phyloP scores from a whole-genome alignment of 2,329 filamentous ascomycete species.

The Cercospora nicotianae region DNA sequence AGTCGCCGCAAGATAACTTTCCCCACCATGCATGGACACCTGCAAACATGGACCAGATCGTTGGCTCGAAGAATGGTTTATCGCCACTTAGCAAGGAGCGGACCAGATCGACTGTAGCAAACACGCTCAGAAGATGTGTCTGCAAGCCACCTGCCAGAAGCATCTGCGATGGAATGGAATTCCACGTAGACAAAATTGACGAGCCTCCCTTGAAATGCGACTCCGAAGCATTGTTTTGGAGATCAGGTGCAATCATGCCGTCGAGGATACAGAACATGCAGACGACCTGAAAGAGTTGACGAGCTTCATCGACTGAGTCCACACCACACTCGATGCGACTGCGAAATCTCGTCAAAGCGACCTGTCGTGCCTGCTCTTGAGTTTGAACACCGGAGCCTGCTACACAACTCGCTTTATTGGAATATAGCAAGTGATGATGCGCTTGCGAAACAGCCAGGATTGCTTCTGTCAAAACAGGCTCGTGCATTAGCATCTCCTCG shows the following conservation, averaged over 20 bases:
- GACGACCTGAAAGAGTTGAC: slow-evolving; percentile 6
- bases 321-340: slow-evolving; percentile 9
- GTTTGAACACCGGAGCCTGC: neutral
- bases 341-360: slow-evolving; percentile 12
- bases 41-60: slow-evolving; percentile 16
- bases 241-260: slow-evolving; percentile 10
- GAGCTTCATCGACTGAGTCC: slow-evolving; percentile 1
- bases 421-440: slow-evolving; percentile 8
- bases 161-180: slow-evolving; percentile 10
- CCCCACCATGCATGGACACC: slow-evolving; percentile 20
- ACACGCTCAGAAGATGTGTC: slow-evolving; percentile 18
- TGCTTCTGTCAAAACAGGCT: slow-evolving; percentile 4
- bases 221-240: slow-evolving; percentile 6
- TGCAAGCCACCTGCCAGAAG: slow-evolving; percentile 14
- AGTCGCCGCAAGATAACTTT: slow-evolving; percentile 7
- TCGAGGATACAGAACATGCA: slow-evolving; percentile 16
- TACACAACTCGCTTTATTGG: neutral
- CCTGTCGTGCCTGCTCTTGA: slow-evolving; percentile 7
- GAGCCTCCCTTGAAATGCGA: slow-evolving; percentile 10
- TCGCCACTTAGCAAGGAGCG: slow-evolving; percentile 13
- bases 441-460: slow-evolving; percentile 15
- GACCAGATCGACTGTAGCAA: slow-evolving; percentile 18
- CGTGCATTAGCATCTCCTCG: slow-evolving; percentile 11
- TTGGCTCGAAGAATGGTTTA: slow-evolving; percentile 17
- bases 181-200: slow-evolving; percentile 9